Evolutionary conservation across 441 rosid genomes (phyloP).

Genomic region (Isatis lusitanica): DNA sequence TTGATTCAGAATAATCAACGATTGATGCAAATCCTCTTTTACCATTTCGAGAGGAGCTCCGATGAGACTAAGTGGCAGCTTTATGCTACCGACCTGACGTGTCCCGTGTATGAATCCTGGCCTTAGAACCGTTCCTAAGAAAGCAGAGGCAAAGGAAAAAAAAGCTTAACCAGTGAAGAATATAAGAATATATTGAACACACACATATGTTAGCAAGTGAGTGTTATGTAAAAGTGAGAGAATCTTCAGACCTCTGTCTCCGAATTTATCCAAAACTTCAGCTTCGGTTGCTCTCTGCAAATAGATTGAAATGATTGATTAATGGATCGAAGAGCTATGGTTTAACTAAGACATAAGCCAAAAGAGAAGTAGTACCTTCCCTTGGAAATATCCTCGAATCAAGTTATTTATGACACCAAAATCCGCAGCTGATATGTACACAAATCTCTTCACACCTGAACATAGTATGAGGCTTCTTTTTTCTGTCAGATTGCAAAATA

Average conservation of each 20-base stretch:
- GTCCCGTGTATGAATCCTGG: conserved; percentile 61
- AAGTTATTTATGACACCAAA: conserved; percentile 52
- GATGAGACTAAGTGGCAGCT: conserved; percentile 50
- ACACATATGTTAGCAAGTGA: not conserved
- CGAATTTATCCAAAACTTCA: conserved; percentile 44
- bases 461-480: not conserved
- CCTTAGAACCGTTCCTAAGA: conserved; percentile 45
- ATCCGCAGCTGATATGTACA: conserved; percentile 63
- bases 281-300: conserved; percentile 67
- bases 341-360: not conserved
- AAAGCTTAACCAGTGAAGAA: not conserved
- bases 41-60: conserved; percentile 61
- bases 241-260: conserved; percentile 47
- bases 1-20: not conserved
- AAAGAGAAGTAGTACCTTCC: conserved; percentile 45
- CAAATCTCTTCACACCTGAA: conserved; percentile 59
- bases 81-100: conserved; percentile 47
- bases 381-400: conserved; percentile 55
- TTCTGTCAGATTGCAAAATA: not conserved
- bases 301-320: not conserved
- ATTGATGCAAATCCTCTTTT: not conserved
- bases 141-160: not conserved
- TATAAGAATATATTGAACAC: not conserved
- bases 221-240: not conserved
- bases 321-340: not conserved